phyloP scores from a whole-genome alignment of 2,329 filamentous ascomycete species.

The Echinosphaeria canescens region DNA sequence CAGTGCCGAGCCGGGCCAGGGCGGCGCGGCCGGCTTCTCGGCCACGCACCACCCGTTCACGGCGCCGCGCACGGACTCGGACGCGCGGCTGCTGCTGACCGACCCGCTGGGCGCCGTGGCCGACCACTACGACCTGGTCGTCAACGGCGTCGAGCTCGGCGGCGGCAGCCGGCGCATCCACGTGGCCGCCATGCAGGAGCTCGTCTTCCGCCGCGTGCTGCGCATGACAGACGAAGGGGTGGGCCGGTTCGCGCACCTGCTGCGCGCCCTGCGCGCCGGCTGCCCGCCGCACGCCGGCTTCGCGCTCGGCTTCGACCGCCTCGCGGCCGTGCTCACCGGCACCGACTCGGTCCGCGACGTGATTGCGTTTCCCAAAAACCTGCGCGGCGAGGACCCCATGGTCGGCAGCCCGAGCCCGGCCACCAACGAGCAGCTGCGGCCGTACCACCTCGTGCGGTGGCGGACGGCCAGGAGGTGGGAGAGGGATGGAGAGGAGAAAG shows the following conservation, averaged over 20 bases:
- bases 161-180: slow-evolving; percentile 91
- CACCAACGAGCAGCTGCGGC: slow-evolving; percentile 28
- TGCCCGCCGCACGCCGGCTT: slow-evolving; percentile 93
- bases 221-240: slow-evolving; percentile 53
- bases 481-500: too few species aligned
- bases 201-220: slow-evolving; percentile 65
- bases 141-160: slow-evolving; percentile 88
- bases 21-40: slow-evolving; percentile 56
- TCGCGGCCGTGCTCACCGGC: slow-evolving; percentile 61
- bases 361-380: slow-evolving; percentile 91
- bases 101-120: slow-evolving; percentile 54
- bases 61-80: slow-evolving; percentile 48
- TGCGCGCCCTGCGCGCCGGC: slow-evolving; percentile 62
- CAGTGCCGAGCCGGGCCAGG: too few species aligned
- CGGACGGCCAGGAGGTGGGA: too few species aligned
- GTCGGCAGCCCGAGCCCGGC: slow-evolving; percentile 57
- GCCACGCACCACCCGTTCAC: slow-evolving; percentile 96
- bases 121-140: slow-evolving; percentile 88
- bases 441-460: slow-evolving; percentile 29
- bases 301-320: slow-evolving; percentile 75
- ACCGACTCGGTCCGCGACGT: slow-evolving; percentile 71
- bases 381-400: slow-evolving; percentile 69
- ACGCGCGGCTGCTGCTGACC: slow-evolving; percentile 52
- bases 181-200: slow-evolving; percentile 60
- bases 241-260: slow-evolving; percentile 65